Evolutionary conservation across 139 green algal genomes (phyloP).

Genomic region (Closterium sp.): DNA sequence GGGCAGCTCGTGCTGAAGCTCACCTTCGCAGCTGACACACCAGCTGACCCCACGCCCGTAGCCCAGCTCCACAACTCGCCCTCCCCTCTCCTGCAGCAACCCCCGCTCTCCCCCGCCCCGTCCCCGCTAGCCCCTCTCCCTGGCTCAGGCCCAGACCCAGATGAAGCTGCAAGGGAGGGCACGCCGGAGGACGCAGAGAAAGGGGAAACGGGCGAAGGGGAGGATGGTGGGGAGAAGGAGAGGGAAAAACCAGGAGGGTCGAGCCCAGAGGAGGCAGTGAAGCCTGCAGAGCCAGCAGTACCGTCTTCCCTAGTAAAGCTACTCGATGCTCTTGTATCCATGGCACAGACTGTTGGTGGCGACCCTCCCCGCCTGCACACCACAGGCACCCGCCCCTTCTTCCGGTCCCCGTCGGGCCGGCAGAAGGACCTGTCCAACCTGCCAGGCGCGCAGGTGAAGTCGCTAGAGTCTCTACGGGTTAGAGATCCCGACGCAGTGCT

Average conservation of each 20-base stretch:
- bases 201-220: background rate
- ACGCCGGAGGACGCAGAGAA: background rate
- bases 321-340: slow-evolving; percentile 30
- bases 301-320: slow-evolving; percentile 30
- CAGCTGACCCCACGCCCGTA: background rate
- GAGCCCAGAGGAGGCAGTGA: background rate
- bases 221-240: background rate
- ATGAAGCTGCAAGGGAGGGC: background rate
- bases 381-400: background rate
- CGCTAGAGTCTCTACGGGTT: background rate
- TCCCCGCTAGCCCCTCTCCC: background rate
- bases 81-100: background rate
- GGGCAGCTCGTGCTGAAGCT: slow-evolving; percentile 35
- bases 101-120: background rate
- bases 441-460: background rate
- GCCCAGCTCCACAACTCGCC: background rate
- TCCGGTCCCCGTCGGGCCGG: background rate
- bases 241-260: background rate
- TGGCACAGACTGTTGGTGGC: background rate
- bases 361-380: background rate
- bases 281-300: slow-evolving; percentile 7
- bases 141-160: background rate
- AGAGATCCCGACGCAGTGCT: slow-evolving; percentile 3
- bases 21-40: slow-evolving; percentile 23
- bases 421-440: background rate